These are phyloP conservation scores for Colletotrichum sp. DNA, from an alignment of 2,329 filamentous ascomycete species.

Conservation along the genomic window DNA sequence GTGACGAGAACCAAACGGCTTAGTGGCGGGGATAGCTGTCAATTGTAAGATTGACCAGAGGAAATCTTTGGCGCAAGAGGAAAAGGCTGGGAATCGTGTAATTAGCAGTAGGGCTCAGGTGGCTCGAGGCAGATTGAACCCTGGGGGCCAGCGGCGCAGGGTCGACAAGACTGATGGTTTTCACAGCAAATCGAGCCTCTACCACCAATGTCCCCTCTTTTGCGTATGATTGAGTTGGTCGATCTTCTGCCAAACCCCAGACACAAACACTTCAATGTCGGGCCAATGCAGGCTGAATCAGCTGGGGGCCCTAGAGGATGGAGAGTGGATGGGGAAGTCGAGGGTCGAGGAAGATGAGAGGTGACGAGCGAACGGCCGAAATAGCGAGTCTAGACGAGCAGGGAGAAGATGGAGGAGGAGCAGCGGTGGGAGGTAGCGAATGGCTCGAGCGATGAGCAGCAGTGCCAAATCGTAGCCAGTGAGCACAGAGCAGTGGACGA, in stretches of 20 bases:
- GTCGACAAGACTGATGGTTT: neutral
- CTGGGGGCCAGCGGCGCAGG: neutral
- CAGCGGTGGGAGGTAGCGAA: neutral
- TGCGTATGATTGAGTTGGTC: neutral
- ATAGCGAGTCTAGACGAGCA: neutral
- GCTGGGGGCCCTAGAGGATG: neutral
- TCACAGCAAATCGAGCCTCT: neutral
- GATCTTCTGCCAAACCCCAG: neutral
- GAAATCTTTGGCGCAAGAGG: neutral
- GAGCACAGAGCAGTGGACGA: neutral
- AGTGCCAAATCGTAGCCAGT: neutral
- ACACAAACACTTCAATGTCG: neutral
- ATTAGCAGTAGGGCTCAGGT: conserved; percentile 12
- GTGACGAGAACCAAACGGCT: neutral
- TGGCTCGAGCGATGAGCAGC: neutral
- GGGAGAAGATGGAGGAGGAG: neutral
- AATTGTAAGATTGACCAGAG: neutral
- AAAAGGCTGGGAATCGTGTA: neutral
- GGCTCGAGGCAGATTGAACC: conserved; percentile 2
- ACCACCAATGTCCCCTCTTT: neutral
- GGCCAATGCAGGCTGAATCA: neutral
- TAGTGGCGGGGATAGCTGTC: neutral
- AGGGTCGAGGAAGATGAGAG: neutral
- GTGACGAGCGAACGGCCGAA: neutral
- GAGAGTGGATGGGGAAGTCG: neutral